Percentiles rank a stretch among this genome's conserved stretches.
These are phyloP conservation scores for Daldinia concentrica DNA, from an alignment of 495 filamentous ascomycete species.

Conservation along the genomic window DNA sequence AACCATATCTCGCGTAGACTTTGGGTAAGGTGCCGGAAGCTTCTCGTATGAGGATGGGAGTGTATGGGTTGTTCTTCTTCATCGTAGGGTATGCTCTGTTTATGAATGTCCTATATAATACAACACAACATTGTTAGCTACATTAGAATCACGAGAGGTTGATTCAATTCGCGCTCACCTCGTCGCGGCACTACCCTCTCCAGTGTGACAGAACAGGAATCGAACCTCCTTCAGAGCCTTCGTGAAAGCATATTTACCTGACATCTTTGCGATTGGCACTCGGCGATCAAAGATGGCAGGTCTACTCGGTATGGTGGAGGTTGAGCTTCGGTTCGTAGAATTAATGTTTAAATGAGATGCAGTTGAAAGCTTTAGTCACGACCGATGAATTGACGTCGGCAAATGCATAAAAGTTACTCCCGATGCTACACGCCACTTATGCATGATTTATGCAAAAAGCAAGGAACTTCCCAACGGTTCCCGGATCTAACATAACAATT, in stretches of 20 bases:
- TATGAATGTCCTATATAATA: conserved; percentile 77
- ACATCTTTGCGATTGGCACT: conserved; percentile 67
- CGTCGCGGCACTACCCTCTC: conserved; percentile 83
- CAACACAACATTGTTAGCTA: conserved; percentile 6
- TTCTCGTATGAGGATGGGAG: conserved; percentile 93
- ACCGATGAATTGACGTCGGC: conserved; percentile 10
- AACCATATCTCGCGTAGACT: conserved; percentile 94
- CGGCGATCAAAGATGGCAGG: conserved; percentile 20
- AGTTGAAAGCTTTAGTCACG: conserved; percentile 4
- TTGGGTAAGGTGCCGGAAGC: conserved; percentile 80
- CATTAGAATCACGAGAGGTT: background rate
- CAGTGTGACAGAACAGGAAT: conserved; percentile 95
- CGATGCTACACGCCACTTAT: background rate
- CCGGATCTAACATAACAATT: background rate
- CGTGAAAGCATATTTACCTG: conserved; percentile 89
- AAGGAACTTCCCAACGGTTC: background rate
- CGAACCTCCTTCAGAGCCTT: conserved; percentile 92
- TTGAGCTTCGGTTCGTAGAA: background rate
- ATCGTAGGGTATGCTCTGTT: conserved; percentile 94
- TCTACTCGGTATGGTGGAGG: background rate
- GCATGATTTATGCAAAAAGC: background rate
- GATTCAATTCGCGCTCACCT: conserved; percentile 64
- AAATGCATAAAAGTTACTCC: conserved; percentile 20
- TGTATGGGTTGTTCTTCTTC: conserved; percentile 98
- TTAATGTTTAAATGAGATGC: background rate